A percentile compares a stretch with the other conserved stretches of the same genome.
phyloP scores from a whole-genome alignment of 371 early-diverging fungal species.

The Mortierella polycephala region DNA sequence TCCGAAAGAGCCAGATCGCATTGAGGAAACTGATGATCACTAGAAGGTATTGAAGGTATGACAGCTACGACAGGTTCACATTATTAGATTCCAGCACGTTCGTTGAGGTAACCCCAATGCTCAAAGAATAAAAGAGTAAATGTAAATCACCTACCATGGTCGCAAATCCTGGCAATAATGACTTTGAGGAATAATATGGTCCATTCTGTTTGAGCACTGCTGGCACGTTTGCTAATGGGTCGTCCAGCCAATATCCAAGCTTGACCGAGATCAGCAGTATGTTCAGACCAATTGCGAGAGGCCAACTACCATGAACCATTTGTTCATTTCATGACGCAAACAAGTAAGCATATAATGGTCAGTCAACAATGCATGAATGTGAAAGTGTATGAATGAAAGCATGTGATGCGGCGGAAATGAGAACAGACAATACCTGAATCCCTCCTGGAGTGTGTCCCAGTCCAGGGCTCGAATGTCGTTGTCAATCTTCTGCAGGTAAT shows the following conservation, averaged over 20 bases:
- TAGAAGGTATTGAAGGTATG: conserved; percentile 27
- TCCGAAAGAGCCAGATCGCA: conserved; percentile 38
- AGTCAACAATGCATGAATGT: not conserved
- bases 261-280: conserved; percentile 32
- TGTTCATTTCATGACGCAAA: not conserved
- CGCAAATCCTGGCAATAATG: conserved; percentile 31
- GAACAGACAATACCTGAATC: conserved; percentile 27
- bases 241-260: conserved; percentile 51
- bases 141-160: conserved; percentile 14
- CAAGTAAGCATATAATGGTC: not conserved
- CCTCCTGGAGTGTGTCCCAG: conserved; percentile 48
- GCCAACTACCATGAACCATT: conserved; percentile 19
- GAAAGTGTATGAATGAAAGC: not conserved
- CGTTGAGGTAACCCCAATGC: not conserved
- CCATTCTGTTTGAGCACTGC: conserved; percentile 20
- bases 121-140: not conserved
- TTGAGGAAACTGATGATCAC: conserved; percentile 39
- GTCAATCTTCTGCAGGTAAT: conserved; percentile 29
- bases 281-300: conserved; percentile 36
- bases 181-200: conserved; percentile 15
- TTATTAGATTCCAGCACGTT: too few species aligned
- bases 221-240: conserved; percentile 33
- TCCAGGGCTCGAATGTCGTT: conserved; percentile 45
- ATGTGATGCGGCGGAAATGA: not conserved
- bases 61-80: conserved; percentile 3